Percentiles rank a stretch among this genome's conserved stretches.
Conservation (phyloP, 2,329 filamentous ascomycete genomes). For the Colletotrichum sp. region DNA sequence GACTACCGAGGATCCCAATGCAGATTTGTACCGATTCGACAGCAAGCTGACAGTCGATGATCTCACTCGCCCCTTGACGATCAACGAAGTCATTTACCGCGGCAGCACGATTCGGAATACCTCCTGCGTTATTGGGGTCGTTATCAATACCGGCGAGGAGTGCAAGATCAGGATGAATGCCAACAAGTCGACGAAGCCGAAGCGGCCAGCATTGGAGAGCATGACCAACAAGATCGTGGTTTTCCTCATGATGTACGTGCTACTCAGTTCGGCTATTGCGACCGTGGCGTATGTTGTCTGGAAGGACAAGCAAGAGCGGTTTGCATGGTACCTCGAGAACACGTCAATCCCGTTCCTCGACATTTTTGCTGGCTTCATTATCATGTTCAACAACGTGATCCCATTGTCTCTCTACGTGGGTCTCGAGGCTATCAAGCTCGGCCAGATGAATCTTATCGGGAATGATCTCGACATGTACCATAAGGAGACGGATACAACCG, state of each 20-base stretch:
- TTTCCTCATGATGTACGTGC: slow-evolving; percentile 78
- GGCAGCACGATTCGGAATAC: slow-evolving; percentile 89
- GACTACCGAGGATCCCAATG: slow-evolving; percentile 77
- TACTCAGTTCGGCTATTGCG: slow-evolving; percentile 78
- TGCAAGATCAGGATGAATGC: slow-evolving; percentile 94
- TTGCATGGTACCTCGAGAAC: slow-evolving; percentile 77
- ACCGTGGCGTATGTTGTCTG: slow-evolving; percentile 86
- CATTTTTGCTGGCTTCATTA: slow-evolving; percentile 87
- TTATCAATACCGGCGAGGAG: slow-evolving; percentile 89
- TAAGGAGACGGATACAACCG: slow-evolving; percentile 79
- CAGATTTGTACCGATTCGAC: slow-evolving; percentile 78
- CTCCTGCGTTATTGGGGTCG: slow-evolving; percentile 71
- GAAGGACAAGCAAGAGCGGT: slow-evolving; percentile 68
- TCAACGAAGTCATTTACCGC: slow-evolving; percentile 83
- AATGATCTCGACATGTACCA: slow-evolving; percentile 91
- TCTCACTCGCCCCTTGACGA: slow-evolving; percentile 72
- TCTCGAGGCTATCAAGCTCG: slow-evolving; percentile 84
- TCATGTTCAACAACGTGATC: slow-evolving; percentile 97
- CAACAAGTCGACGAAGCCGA: slow-evolving; percentile 84
- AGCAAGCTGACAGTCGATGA: slow-evolving; percentile 66
- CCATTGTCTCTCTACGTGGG: slow-evolving; percentile 90
- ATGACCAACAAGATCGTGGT: slow-evolving; percentile 84
- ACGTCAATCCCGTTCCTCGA: slow-evolving; percentile 77
- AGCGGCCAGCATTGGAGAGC: slow-evolving; percentile 77
- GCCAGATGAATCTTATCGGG: slow-evolving; percentile 78